Evolutionary conservation across 2,329 filamentous ascomycete genomes (phyloP).

Genomic region (Samsoniella hepiali): DNA sequence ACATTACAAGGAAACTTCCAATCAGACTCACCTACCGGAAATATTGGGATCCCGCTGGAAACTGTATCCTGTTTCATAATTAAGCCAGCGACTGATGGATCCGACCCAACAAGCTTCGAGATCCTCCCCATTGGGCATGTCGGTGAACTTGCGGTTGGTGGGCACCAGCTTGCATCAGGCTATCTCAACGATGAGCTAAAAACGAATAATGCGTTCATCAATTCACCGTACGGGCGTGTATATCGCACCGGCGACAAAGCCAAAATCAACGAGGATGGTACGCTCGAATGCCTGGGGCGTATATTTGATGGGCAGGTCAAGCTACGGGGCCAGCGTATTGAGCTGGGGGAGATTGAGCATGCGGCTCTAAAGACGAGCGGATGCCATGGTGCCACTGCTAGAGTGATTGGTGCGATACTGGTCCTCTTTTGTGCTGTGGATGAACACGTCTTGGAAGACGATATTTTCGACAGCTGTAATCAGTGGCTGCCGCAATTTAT

Average conservation of each 20-base stretch:
- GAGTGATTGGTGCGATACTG: slow-evolving; percentile 65
- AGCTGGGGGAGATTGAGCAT: slow-evolving; percentile 76
- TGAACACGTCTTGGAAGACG: slow-evolving; percentile 29
- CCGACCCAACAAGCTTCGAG: slow-evolving; percentile 34
- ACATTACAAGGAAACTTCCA: slow-evolving; percentile 67
- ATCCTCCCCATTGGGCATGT: slow-evolving; percentile 63
- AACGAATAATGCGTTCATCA: slow-evolving; percentile 68
- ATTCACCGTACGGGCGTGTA: slow-evolving; percentile 63
- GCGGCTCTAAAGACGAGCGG: slow-evolving; percentile 58
- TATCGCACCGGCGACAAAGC: slow-evolving; percentile 88
- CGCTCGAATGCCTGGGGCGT: slow-evolving; percentile 79
- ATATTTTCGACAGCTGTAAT: slow-evolving; percentile 59
- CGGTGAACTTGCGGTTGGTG: slow-evolving; percentile 80
- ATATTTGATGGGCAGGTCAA: slow-evolving; percentile 82
- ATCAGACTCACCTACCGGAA: slow-evolving; percentile 54
- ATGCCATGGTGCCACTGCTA: slow-evolving; percentile 64
- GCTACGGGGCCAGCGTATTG: slow-evolving; percentile 76
- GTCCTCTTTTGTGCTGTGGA: slow-evolving; percentile 69
- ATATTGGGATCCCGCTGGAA: slow-evolving; percentile 74
- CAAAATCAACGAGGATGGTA: slow-evolving; percentile 61
- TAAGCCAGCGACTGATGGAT: slow-evolving; percentile 39
- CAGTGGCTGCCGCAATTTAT: slow-evolving; percentile 80
- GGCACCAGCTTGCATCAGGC: slow-evolving; percentile 71
- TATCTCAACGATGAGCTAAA: slow-evolving; percentile 81
- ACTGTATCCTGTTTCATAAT: slow-evolving; percentile 78